A percentile compares a stretch with the other conserved stretches of the same genome.
Evolutionary conservation across 768 basidiomycete species (phyloP).

Genomic region (Fomitopsis serialis): DNA sequence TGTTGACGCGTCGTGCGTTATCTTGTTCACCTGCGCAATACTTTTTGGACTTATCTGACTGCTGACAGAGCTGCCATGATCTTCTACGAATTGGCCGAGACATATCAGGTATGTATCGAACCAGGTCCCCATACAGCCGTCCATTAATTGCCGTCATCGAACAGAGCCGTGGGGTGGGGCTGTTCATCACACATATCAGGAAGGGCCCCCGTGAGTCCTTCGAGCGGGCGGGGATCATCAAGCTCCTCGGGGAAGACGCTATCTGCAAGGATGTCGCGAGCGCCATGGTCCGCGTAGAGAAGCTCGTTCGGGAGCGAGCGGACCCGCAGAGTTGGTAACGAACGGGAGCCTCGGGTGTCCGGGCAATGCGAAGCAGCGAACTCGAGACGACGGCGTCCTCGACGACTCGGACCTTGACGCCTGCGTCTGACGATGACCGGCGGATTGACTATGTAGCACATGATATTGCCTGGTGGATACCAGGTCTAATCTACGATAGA

Average conservation of each 20-base stretch:
- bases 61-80: slow-evolving; percentile 70
- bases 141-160: neutral
- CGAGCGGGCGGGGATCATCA: slow-evolving; percentile 38
- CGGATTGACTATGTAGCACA: neutral
- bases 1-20: slow-evolving; percentile 83
- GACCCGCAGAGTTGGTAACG: neutral
- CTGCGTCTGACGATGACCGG: neutral
- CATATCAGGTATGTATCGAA: slow-evolving; percentile 55
- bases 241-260: slow-evolving; percentile 36
- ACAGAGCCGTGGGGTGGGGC: slow-evolving; percentile 37
- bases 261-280: slow-evolving; percentile 39
- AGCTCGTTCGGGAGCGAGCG: slow-evolving; percentile 11
- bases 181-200: slow-evolving; percentile 45
- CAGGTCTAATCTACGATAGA: neutral
- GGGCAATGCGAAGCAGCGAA: neutral
- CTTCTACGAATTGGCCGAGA: slow-evolving; percentile 70
- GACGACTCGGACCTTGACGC: too few species aligned
- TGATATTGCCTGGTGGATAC: neutral
- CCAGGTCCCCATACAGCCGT: neutral
- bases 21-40: neutral
- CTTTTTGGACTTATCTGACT: neutral
- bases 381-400: too few species aligned
- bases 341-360: neutral
- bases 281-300: slow-evolving; percentile 36
- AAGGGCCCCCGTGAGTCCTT: slow-evolving; percentile 30